Percentiles rank a stretch among this genome's conserved stretches.
phyloP scores from a whole-genome alignment of 371 early-diverging fungal species.

The Rhizopus sp. region DNA sequence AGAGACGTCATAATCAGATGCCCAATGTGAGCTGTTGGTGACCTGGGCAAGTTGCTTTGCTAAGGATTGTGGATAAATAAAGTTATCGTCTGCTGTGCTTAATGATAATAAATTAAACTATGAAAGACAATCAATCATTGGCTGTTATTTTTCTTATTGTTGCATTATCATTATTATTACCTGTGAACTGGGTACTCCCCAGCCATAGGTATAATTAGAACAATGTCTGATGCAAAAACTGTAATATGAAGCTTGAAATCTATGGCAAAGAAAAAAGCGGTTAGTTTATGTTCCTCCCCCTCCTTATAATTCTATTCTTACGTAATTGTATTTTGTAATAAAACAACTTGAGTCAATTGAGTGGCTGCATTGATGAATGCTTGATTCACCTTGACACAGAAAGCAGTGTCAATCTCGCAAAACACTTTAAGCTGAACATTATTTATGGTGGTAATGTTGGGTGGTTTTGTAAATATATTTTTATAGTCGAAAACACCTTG shows the following conservation, averaged over 20 bases:
- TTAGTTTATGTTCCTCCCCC: not conserved
- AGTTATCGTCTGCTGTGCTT: constrained; percentile 31
- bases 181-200: constrained; percentile 38
- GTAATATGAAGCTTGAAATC: constrained; percentile 33
- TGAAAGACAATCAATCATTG: constrained; percentile 5
- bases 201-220: constrained; percentile 33
- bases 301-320: constrained; percentile 5
- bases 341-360: constrained; percentile 25
- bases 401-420: constrained; percentile 20
- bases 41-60: constrained; percentile 33
- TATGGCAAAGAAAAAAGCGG: constrained; percentile 1
- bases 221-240: constrained; percentile 34
- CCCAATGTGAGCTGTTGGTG: constrained; percentile 28
- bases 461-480: constrained; percentile 12
- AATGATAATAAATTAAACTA: constrained; percentile 24
- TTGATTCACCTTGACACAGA: constrained; percentile 26
- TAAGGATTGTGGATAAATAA: constrained; percentile 38
- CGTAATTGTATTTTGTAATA: constrained; percentile 27
- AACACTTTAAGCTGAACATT: constrained; percentile 19
- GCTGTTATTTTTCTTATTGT: not conserved
- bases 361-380: constrained; percentile 21
- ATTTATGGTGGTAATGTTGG: constrained; percentile 8
- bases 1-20: constrained; percentile 21
- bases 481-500: constrained; percentile 16
- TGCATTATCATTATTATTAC: constrained; percentile 13